Evolutionary conservation across 202 grass and related monocot species (phyloP).

Genomic region (Cymbopogon flexuosus): DNA sequence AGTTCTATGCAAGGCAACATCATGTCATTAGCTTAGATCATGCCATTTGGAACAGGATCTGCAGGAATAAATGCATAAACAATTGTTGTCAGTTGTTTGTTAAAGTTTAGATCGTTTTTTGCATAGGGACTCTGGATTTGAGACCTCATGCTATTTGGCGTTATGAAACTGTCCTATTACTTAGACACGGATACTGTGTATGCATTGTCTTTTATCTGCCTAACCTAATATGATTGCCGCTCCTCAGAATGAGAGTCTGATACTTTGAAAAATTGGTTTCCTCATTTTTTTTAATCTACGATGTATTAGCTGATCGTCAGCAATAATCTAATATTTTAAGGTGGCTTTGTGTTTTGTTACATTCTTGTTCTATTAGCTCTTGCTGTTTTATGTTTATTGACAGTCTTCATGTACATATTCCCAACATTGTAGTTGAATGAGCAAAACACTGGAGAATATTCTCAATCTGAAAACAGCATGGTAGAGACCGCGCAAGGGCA

Average conservation of each 20-base stretch:
- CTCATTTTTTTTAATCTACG: slow-evolving; percentile 8
- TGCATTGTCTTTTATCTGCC: background rate
- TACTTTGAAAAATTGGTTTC: background rate
- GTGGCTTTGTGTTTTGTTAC: background rate
- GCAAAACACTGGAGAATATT: slow-evolving; percentile 40
- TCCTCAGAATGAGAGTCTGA: background rate
- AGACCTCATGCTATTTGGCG: background rate
- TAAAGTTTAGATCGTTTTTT: background rate
- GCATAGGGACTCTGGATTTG: background rate
- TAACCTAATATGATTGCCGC: background rate
- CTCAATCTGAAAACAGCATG: slow-evolving; percentile 39
- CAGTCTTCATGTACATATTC: slow-evolving; percentile 12
- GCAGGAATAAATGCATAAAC: background rate
- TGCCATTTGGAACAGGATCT: background rate
- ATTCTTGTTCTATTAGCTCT: slow-evolving; percentile 9
- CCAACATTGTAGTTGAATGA: slow-evolving; percentile 44
- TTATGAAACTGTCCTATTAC: background rate
- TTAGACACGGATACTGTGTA: background rate
- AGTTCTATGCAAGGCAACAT: background rate
- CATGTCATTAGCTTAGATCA: too few species aligned
- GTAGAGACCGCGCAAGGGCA: slow-evolving; percentile 32
- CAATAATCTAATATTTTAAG: background rate
- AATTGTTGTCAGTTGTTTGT: background rate
- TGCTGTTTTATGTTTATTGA: slow-evolving; percentile 14
- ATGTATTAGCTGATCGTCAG: slow-evolving; percentile 22